Evolutionary conservation across 2,329 filamentous ascomycete species (phyloP).

Genomic region (Pseudopyricularia cyperi): DNA sequence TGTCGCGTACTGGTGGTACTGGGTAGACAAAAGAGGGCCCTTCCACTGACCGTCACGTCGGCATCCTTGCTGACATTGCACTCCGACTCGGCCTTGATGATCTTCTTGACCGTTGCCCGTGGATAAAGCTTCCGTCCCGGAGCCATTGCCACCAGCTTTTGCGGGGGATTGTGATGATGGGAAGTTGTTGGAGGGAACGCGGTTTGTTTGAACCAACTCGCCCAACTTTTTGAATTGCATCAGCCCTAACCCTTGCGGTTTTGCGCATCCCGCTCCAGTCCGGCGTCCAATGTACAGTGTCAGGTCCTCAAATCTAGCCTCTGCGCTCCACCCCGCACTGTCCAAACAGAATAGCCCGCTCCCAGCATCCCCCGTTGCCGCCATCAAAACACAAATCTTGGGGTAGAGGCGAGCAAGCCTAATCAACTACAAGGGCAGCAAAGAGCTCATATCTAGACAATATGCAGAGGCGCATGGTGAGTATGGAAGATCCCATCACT

Average conservation of each 20-base stretch:
- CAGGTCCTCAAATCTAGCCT: too few species aligned
- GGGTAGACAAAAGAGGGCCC: neutral
- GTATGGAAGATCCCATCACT: too few species aligned
- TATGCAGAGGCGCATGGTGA: conserved; percentile 49
- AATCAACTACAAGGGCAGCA: neutral
- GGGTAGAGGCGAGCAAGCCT: neutral
- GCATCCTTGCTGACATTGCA: conserved; percentile 72
- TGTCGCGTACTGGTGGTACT: conserved; percentile 5
- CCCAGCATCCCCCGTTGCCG: too few species aligned
- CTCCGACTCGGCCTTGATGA: conserved; percentile 78
- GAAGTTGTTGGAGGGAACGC: neutral
- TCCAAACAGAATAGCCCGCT: too few species aligned
- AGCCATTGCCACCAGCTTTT: conserved; percentile 29
- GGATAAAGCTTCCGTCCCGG: conserved; percentile 67
- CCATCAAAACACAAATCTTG: too few species aligned
- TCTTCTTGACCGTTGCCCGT: conserved; percentile 73
- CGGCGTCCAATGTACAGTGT: too few species aligned
- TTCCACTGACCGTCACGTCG: conserved; percentile 62
- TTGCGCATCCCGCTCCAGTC: too few species aligned
- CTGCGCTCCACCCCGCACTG: too few species aligned
- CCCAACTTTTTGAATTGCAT: too few species aligned
- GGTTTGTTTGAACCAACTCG: neutral
- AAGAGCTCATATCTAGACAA: conserved; percentile 1
- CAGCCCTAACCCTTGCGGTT: too few species aligned
- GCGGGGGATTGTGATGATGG: neutral